Evolutionary conservation across 108 stramenopile species (phyloP).

Genomic region (Discostella stelligeroides): DNA sequence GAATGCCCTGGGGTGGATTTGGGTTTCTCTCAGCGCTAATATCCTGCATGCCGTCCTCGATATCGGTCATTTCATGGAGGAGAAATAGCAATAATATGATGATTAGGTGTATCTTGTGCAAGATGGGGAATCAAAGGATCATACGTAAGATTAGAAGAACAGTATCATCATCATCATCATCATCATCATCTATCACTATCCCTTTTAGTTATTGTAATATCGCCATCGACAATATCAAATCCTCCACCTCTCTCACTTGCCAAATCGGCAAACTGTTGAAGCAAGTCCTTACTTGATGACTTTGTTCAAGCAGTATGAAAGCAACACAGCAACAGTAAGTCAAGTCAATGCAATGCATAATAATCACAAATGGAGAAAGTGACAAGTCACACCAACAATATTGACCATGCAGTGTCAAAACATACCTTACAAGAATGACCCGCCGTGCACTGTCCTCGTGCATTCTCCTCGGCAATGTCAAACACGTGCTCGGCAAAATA

Average conservation of each 20-base stretch:
- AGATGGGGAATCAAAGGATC: no score
- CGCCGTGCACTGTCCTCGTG: slow-evolving; percentile 65
- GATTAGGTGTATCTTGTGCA: no score
- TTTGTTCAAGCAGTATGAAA: background rate
- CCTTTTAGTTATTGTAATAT: background rate
- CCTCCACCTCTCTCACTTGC: slow-evolving; percentile 25
- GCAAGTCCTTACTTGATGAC: slow-evolving; percentile 47
- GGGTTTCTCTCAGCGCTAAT: no score
- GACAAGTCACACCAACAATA: background rate
- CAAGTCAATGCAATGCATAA: background rate
- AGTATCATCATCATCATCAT: no score
- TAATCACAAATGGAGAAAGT: background rate
- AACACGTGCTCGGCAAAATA: slow-evolving; percentile 52
- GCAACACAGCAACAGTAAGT: background rate
- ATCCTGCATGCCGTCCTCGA: no score
- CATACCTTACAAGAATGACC: slow-evolving; percentile 69
- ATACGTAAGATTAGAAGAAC: no score
- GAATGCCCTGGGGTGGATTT: no score
- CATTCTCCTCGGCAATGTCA: slow-evolving; percentile 63
- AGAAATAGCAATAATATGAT: no score
- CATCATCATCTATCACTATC: background rate
- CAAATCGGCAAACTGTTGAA: slow-evolving; percentile 45
- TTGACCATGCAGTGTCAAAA: background rate
- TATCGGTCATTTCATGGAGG: no score
- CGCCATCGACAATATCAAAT: slow-evolving; percentile 38